A percentile compares a stretch with the other conserved stretches of the same genome.
Conservation (phyloP, 495 filamentous ascomycete species). For the Pyrenula aspistea region DNA sequence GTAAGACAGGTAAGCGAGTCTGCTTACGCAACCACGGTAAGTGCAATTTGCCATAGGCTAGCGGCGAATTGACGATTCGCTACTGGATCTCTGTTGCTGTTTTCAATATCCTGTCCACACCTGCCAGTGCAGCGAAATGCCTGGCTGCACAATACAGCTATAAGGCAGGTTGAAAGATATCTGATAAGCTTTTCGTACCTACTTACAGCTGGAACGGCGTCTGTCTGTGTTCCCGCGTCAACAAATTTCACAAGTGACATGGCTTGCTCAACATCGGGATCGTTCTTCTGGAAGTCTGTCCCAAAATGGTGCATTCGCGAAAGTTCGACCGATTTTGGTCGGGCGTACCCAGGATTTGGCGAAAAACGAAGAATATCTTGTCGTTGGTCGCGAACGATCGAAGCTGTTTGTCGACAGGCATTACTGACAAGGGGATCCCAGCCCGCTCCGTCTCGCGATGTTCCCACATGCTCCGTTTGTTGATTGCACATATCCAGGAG, state of each 20-base stretch:
- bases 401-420: neutral
- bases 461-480: neutral
- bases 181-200: neutral
- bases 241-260: too few species aligned
- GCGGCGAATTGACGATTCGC: neutral
- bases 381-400: neutral
- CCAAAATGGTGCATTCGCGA: too few species aligned
- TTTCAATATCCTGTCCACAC: neutral
- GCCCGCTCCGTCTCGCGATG: neutral
- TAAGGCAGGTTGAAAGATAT: neutral
- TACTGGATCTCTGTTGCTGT: neutral
- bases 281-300: too few species aligned
- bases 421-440: neutral
- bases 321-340: too few species aligned
- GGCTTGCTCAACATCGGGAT: too few species aligned
- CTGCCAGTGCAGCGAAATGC: neutral
- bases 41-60: too few species aligned
- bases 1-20: too few species aligned
- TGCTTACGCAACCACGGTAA: too few species aligned
- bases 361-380: too few species aligned
- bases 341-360: too few species aligned
- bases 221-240: neutral
- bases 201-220: neutral
- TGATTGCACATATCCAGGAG: neutral
- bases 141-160: neutral